Conservation (phyloP, 2,329 filamentous ascomycete species). For the Coniosporium tulheliwenetii region DNA sequence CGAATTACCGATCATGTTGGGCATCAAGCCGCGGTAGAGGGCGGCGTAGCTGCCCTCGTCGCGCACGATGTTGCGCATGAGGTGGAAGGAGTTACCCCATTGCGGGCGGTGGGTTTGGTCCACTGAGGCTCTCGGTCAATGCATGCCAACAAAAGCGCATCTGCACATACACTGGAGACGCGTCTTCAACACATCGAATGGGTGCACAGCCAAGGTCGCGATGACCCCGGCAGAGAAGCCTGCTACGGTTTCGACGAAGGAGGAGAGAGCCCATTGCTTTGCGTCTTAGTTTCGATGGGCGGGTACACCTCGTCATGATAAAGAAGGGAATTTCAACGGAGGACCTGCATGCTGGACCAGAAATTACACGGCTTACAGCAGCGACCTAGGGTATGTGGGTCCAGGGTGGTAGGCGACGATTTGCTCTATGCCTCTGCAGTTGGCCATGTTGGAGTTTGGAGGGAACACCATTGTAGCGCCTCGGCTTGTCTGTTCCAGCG, state of each 20-base stretch:
- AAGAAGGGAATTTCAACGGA: background rate
- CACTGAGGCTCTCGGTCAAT: slow-evolving; percentile 20
- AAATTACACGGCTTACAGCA: background rate
- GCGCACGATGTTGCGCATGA: slow-evolving; percentile 34
- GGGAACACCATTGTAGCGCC: no score
- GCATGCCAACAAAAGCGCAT: background rate
- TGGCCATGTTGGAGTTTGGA: no score
- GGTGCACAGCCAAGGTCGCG: slow-evolving; percentile 77
- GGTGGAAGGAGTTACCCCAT: slow-evolving; percentile 36
- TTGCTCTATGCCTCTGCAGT: no score
- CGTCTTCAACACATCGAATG: slow-evolving; percentile 92
- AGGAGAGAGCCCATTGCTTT: slow-evolving; percentile 44
- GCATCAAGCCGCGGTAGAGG: slow-evolving; percentile 77
- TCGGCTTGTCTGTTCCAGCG: no score
- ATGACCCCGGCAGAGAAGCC: slow-evolving; percentile 79
- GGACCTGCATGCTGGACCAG: background rate
- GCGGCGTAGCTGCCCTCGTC: slow-evolving; percentile 46
- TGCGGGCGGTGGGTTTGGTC: slow-evolving; percentile 32
- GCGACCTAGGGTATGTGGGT: no score
- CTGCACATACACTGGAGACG: slow-evolving; percentile 61
- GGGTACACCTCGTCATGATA: slow-evolving; percentile 33
- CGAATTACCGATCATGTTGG: slow-evolving; percentile 83
- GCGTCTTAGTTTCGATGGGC: slow-evolving; percentile 26
- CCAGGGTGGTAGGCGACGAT: no score
- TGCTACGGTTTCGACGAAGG: slow-evolving; percentile 71